Conservation (phyloP, 2,329 filamentous ascomycete species). For the Fusarium sp. region DNA sequence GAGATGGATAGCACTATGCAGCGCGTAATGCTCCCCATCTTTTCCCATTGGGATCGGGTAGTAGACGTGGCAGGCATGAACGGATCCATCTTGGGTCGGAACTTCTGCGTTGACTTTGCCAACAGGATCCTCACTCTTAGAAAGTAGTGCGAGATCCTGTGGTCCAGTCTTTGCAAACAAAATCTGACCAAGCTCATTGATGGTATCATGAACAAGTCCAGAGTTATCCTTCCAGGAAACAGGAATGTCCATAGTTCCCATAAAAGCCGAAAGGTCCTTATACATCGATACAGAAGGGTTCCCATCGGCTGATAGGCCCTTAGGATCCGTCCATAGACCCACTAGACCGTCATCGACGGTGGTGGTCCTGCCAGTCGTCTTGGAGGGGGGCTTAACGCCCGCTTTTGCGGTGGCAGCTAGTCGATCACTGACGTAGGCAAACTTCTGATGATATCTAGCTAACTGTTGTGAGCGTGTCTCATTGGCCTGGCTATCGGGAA, state of each 20-base stretch:
- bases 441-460: neutral
- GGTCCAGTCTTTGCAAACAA: neutral
- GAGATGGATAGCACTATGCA: neutral
- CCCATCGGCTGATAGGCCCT: neutral
- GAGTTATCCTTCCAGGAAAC: neutral
- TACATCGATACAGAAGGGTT: neutral
- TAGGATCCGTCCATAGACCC: neutral
- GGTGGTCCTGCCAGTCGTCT: neutral
- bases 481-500: neutral
- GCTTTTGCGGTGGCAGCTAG: neutral
- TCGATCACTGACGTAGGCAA: neutral
- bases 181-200: neutral
- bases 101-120: neutral
- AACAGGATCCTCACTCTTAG: neutral
- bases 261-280: neutral
- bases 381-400: rapidly evolving
- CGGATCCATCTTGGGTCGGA: neutral
- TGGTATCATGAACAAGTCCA: neutral
- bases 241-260: neutral
- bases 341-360: neutral
- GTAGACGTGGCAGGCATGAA: neutral
- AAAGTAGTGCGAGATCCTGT: neutral
- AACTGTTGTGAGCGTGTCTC: neutral
- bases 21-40: rapidly evolving
- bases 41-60: neutral